Conservation (phyloP, 768 basidiomycete species). For the Chalciporus piperatus region DNA sequence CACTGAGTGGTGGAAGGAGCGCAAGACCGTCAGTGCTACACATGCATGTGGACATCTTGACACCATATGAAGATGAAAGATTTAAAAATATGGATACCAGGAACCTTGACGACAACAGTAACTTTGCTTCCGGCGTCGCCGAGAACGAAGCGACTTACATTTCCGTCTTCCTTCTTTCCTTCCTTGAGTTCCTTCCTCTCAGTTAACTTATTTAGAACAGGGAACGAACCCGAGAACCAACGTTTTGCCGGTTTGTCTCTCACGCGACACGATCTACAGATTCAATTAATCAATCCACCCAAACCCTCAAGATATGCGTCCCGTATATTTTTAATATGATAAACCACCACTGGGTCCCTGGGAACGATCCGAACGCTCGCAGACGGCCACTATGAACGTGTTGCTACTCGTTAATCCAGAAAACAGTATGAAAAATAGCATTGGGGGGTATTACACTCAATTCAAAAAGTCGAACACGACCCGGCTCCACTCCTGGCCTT, state of each 20-base stretch:
- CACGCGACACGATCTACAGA: constrained; percentile 3
- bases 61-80: not conserved
- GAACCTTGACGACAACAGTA: constrained; percentile 5
- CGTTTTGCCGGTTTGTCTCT: constrained; percentile 2
- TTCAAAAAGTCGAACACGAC: constrained; percentile 57
- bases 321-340: too few relatives aligned
- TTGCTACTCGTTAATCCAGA: too few relatives aligned
- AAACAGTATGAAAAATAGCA: too few relatives aligned
- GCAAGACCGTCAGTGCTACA: too few relatives aligned
- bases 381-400: too few relatives aligned
- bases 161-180: constrained; percentile 3
- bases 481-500: constrained; percentile 79
- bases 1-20: too few relatives aligned
- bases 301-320: too few relatives aligned
- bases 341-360: too few relatives aligned
- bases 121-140: constrained; percentile 7
- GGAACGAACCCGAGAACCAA: not conserved
- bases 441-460: constrained; percentile 16
- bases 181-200: not conserved
- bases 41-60: not conserved
- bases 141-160: constrained; percentile 3
- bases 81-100: not conserved
- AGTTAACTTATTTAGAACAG: not conserved
- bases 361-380: too few relatives aligned
- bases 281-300: not conserved